A percentile compares a stretch with the other conserved stretches of the same genome.
These are phyloP conservation scores for Colletotrichum cuscutae DNA, from an alignment of 2,329 filamentous ascomycete genomes.

Conservation along the genomic window DNA sequence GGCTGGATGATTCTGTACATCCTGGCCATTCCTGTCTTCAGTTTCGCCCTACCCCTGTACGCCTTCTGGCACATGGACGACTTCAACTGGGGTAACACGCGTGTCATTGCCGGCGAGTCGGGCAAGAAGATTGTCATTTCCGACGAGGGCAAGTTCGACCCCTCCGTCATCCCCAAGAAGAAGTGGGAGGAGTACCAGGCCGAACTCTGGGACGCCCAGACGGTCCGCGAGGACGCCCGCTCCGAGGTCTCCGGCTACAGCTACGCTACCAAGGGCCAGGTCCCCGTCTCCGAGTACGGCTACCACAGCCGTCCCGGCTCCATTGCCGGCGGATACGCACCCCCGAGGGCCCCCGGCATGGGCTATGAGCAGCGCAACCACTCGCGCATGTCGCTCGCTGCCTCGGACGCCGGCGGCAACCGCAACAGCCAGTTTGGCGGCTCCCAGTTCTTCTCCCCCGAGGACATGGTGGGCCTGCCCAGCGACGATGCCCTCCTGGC, in stretches of 20 bases:
- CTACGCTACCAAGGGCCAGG: constrained; percentile 85
- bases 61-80: constrained; percentile 99
- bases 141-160: constrained; percentile 98
- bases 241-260: constrained; percentile 94
- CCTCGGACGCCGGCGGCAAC: constrained; percentile 72
- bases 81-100: constrained; percentile 99
- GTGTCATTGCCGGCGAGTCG: constrained; percentile 93
- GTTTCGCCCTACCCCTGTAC: constrained; percentile 89
- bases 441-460: constrained; percentile 68
- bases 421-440: constrained; percentile 71
- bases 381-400: constrained; percentile 84
- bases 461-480: constrained; percentile 80
- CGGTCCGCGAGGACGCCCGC: constrained; percentile 79
- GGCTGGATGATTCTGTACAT: constrained; percentile 99
- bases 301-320: constrained; percentile 70
- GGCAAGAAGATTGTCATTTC: constrained; percentile 93
- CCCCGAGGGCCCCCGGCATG: constrained; percentile 59
- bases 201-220: constrained; percentile 96
- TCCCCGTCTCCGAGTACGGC: constrained; percentile 75
- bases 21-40: constrained; percentile 89
- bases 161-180: constrained; percentile 91
- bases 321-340: constrained; percentile 49
- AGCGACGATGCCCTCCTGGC: constrained; percentile 89
- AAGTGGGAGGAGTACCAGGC: constrained; percentile 99
- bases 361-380: constrained; percentile 57